A percentile compares a stretch with the other conserved stretches of the same genome.
These are phyloP conservation scores for Xylaria sp. DNA, from an alignment of 2,329 filamentous ascomycete species.

Conservation along the genomic window DNA sequence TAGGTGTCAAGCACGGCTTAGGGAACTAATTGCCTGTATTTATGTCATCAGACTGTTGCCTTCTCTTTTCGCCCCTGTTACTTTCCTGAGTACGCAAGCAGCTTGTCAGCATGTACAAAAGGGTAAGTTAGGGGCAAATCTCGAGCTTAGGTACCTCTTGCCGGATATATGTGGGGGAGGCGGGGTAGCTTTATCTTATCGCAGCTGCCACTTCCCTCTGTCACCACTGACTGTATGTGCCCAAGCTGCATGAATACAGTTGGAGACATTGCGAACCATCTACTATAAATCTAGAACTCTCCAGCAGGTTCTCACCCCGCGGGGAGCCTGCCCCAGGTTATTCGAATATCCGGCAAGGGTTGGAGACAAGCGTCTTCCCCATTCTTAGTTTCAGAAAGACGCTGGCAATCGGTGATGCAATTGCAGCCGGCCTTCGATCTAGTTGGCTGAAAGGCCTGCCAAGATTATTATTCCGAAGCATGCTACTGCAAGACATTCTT, in stretches of 20 bases:
- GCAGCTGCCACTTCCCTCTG: constrained; percentile 21
- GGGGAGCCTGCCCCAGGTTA: background rate
- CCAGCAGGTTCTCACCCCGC: background rate
- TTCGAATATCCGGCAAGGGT: background rate
- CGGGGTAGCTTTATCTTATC: constrained; percentile 52
- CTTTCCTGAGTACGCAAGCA: background rate
- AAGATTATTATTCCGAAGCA: too few species aligned
- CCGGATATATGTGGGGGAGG: constrained; percentile 20
- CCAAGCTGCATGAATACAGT: background rate
- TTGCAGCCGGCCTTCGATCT: too few species aligned
- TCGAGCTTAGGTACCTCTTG: background rate
- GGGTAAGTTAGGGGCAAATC: background rate
- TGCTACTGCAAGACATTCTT: too few species aligned
- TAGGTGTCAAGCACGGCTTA: background rate
- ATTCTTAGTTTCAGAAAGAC: background rate
- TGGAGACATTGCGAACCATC: background rate
- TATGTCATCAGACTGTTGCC: constrained; percentile 48
- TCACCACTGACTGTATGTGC: background rate
- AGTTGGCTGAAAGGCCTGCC: too few species aligned
- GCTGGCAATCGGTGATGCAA: too few species aligned
- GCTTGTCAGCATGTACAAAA: constrained; percentile 3
- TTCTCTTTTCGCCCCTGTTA: constrained; percentile 22
- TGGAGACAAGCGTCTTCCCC: too few species aligned
- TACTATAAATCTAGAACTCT: background rate
- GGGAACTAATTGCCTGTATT: constrained; percentile 14